Evolutionary conservation across 345 rosid species (phyloP), one percentile per base, ranked within the genome.

Genomic region (Linum trigynum): DNA sequence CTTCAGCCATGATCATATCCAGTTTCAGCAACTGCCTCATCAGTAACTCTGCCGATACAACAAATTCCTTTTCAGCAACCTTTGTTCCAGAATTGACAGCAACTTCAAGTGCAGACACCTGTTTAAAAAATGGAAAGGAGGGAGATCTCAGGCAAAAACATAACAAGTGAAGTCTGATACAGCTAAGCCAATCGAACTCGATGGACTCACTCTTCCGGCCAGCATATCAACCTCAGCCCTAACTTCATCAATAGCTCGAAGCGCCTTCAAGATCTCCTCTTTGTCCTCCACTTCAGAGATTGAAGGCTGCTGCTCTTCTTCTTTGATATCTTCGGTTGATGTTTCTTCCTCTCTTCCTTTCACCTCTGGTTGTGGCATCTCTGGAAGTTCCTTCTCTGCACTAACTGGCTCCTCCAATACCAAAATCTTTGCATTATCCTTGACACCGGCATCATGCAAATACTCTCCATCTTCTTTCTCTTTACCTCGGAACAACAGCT

Each of bases 11-110:
- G 16, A 89, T 82, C 15, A 83, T 70, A 72, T 92, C 98, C 80
- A 92, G 69, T 67, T 86, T 87, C 68, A 92, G 89, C 79, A 92
- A 62, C 77, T 85, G 86, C 71, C 79, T 83, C 98, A 92, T 92
- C 8, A 92, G 88, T 71, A 92, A 80, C 85, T 92, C 98, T 2
- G 92, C 77, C 6, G 86, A 71, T 57, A 79, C 62, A 39, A 67
- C 87, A 75, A 89, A 86, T 72, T 92, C 95, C 77, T 81, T 66
- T 7, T 68, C 77, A 0, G 84, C 77, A 55, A 89, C 76, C 75
- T 81, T 78, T 1, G 86, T 83, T 51, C 91, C 92, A 65, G 82
- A 70, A 65, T 81, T 81, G 71, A 92, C 83, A 65, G 76, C 81
- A 68, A 81, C 88, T 76, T 86, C 85, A 45, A 92, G 69, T 38